phyloP scores from a whole-genome alignment of 2,329 filamentous ascomycete species.

The Didymella pomorum region DNA sequence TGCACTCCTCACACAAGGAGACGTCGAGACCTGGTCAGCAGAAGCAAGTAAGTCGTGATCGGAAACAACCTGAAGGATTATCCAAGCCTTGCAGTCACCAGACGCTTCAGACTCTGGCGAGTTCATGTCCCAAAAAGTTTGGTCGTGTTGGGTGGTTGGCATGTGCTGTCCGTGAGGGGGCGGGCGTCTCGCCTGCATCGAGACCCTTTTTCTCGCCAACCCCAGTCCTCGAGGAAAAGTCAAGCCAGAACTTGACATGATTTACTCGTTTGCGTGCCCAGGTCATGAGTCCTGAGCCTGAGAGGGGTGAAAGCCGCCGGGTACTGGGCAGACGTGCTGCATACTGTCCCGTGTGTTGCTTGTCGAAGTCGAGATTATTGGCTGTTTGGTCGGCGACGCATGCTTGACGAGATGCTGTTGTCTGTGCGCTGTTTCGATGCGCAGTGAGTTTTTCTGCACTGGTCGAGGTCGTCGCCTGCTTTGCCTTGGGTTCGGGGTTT shows the following conservation, averaged over 20 bases:
- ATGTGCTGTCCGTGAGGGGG: constrained; percentile 16
- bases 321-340: constrained; percentile 19
- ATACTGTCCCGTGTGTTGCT: constrained; percentile 16
- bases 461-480: constrained; percentile 12
- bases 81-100: constrained; percentile 11
- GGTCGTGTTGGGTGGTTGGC: constrained; percentile 10
- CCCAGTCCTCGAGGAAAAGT: constrained; percentile 24
- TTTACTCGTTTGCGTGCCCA: constrained; percentile 16
- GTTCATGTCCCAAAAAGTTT: constrained; percentile 1
- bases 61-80: not conserved
- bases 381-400: constrained; percentile 18
- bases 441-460: constrained; percentile 2
- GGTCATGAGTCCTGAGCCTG: constrained; percentile 12
- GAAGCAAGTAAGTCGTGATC: constrained; percentile 12
- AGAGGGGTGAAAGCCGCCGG: constrained; percentile 18
- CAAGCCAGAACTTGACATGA: constrained; percentile 11
- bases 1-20: not conserved
- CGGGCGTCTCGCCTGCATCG: constrained; percentile 23
- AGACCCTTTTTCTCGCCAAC: constrained; percentile 32
- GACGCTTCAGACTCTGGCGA: not conserved
- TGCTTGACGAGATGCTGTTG: constrained; percentile 6
- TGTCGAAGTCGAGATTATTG: constrained; percentile 16
- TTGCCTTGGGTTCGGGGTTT: constrained; percentile 13
- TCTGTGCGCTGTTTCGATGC: constrained; percentile 8
- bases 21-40: constrained; percentile 3